phyloP scores from a whole-genome alignment of 2,329 filamentous ascomycete species.

The Ophiostoma fasciatum region DNA sequence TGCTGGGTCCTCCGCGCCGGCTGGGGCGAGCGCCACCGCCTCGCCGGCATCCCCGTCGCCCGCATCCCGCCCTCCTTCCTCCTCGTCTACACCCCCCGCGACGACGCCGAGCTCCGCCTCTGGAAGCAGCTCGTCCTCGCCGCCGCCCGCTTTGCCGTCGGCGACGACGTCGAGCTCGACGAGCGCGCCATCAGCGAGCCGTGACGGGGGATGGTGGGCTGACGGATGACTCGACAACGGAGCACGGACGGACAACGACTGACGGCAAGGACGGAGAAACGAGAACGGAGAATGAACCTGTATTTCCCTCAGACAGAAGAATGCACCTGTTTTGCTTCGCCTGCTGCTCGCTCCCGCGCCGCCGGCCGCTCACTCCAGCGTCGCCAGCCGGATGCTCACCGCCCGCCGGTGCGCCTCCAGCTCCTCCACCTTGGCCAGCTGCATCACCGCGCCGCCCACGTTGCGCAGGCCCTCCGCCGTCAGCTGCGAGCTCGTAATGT shows the following conservation, averaged over 20 bases:
- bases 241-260: too few species aligned
- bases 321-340: background rate
- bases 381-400: constrained; percentile 61
- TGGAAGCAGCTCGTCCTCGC: constrained; percentile 16
- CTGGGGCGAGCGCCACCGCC: constrained; percentile 25
- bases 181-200: too few species aligned
- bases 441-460: constrained; percentile 83
- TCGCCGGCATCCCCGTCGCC: constrained; percentile 17
- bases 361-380: constrained; percentile 4
- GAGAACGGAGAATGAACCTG: too few species aligned
- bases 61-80: constrained; percentile 22
- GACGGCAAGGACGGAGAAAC: too few species aligned
- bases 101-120: constrained; percentile 20
- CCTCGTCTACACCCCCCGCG: constrained; percentile 25
- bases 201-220: too few species aligned
- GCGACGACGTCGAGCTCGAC: constrained; percentile 1
- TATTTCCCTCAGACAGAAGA: too few species aligned
- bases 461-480: constrained; percentile 73
- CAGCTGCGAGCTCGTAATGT: constrained; percentile 89
- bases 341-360: background rate
- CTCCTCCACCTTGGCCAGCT: constrained; percentile 84
- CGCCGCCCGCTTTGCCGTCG: constrained; percentile 4
- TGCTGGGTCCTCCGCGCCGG: constrained; percentile 19
- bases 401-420: constrained; percentile 86
- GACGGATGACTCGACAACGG: too few species aligned